Percentiles rank a stretch among this genome's conserved stretches.
Conservation (phyloP, 1,139 yeast genomes). For the Diutina ranongensis region DNA sequence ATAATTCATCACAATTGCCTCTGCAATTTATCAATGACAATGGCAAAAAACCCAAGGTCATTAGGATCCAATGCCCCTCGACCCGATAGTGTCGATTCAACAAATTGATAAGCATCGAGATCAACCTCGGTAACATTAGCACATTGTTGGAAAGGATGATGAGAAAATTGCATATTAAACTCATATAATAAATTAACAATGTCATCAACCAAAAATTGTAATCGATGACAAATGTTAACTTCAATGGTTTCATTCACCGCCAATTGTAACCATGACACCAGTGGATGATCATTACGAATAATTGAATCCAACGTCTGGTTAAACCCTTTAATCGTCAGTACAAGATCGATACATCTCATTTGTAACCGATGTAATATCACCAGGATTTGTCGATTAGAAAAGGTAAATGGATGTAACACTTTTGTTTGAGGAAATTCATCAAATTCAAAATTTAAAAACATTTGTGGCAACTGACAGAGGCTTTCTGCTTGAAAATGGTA, state of each 20-base stretch:
- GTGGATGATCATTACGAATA: background rate
- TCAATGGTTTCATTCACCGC: background rate
- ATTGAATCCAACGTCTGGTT: background rate
- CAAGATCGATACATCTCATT: background rate
- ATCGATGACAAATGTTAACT: background rate
- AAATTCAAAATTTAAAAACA: background rate
- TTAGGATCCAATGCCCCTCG: background rate
- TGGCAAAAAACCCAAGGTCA: background rate
- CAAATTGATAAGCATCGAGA: background rate
- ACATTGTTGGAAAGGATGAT: background rate
- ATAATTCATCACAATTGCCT: background rate
- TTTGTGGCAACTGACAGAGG: background rate
- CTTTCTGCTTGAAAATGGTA: constrained; percentile 3
- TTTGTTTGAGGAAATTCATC: background rate
- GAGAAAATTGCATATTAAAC: constrained; percentile 1
- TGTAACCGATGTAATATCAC: background rate
- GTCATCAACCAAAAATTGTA: constrained; percentile 2
- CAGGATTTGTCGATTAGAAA: background rate
- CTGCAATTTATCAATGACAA: background rate
- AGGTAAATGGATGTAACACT: background rate
- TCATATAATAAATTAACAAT: background rate
- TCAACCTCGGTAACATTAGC: background rate
- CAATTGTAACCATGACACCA: background rate
- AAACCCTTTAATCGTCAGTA: background rate
- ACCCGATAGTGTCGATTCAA: background rate